phyloP scores from a whole-genome alignment of 2,329 filamentous ascomycete genomes.

The Ophiocordyceps unilateralis region DNA sequence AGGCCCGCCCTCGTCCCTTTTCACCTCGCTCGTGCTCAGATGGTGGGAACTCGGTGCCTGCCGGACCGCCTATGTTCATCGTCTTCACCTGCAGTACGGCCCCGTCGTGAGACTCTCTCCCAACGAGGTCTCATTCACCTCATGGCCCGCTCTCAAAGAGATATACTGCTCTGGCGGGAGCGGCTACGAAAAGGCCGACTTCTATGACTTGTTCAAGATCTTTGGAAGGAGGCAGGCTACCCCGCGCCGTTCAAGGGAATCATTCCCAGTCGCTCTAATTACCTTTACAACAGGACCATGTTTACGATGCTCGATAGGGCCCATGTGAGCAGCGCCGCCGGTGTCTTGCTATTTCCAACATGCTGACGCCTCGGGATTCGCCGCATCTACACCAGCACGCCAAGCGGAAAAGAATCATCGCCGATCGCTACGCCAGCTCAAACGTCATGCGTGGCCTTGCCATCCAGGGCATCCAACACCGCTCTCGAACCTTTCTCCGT shows the following conservation, averaged over 20 bases:
- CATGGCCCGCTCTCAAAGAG: slow-evolving; percentile 37
- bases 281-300: slow-evolving; percentile 29
- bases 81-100: slow-evolving; percentile 36
- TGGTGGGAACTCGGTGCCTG: slow-evolving; percentile 37
- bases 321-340: slow-evolving; percentile 19
- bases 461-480: slow-evolving; percentile 37
- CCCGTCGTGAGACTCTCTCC: slow-evolving; percentile 39
- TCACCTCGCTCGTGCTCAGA: slow-evolving; percentile 33
- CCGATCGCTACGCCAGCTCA: slow-evolving; percentile 51
- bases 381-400: slow-evolving; percentile 30
- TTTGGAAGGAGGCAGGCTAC: slow-evolving; percentile 33
- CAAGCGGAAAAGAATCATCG: slow-evolving; percentile 43
- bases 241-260: not conserved
- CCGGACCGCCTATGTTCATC: slow-evolving; percentile 37
- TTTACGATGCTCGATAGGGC: slow-evolving; percentile 39
- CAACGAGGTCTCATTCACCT: slow-evolving; percentile 41
- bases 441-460: slow-evolving; percentile 42
- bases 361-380: not conserved
- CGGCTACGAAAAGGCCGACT: slow-evolving; percentile 48
- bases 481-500: slow-evolving; percentile 36
- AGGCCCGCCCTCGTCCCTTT: slow-evolving; percentile 28
- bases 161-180: slow-evolving; percentile 46
- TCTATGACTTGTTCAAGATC: slow-evolving; percentile 43
- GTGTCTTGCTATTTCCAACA: not conserved
- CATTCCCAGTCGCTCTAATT: not conserved